Percentiles rank a stretch among this genome's conserved stretches.
Conservation (phyloP, 345 rosid species). For the Eucalyptus rudis region DNA sequence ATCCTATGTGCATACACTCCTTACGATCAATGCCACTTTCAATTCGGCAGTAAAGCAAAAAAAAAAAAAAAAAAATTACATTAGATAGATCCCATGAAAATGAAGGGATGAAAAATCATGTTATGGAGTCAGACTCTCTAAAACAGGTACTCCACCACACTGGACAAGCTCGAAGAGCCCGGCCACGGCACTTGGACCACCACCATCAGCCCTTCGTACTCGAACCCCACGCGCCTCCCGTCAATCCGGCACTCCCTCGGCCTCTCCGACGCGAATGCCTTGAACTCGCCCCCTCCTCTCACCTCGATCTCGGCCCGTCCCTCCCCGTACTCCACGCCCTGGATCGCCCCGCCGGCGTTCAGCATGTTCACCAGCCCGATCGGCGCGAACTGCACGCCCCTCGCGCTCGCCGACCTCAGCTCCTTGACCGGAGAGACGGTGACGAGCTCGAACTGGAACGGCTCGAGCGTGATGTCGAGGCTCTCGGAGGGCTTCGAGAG, state of each 20-base stretch:
- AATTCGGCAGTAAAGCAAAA: background rate
- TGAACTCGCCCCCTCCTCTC: slow-evolving; percentile 68
- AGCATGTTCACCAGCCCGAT: slow-evolving; percentile 86
- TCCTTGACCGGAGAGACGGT: slow-evolving; percentile 57
- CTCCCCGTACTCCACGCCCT: slow-evolving; percentile 21
- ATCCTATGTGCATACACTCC: background rate
- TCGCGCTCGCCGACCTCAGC: slow-evolving; percentile 13
- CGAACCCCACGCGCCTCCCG: slow-evolving; percentile 45
- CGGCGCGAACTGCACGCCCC: slow-evolving; percentile 40
- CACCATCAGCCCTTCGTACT: slow-evolving; percentile 39
- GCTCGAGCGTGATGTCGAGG: slow-evolving; percentile 52
- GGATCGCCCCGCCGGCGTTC: slow-evolving; percentile 78
- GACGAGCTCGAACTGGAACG: slow-evolving; percentile 74
- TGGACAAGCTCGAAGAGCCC: slow-evolving; percentile 17
- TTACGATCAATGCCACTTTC: background rate
- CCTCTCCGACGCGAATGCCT: slow-evolving; percentile 48
- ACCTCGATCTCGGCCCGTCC: slow-evolving; percentile 24
- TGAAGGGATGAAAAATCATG: background rate
- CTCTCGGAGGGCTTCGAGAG: slow-evolving; percentile 36
- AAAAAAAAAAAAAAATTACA: background rate
- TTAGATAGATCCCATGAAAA: background rate
- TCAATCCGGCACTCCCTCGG: slow-evolving; percentile 55
- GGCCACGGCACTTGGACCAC: slow-evolving; percentile 59
- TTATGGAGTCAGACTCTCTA: background rate
- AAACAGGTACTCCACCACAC: slow-evolving; percentile 40